Percentiles rank a stretch among this genome's conserved stretches.
Evolutionary conservation across 108 stramenopile species (phyloP).

Genomic region (Cyclotella sp.): DNA sequence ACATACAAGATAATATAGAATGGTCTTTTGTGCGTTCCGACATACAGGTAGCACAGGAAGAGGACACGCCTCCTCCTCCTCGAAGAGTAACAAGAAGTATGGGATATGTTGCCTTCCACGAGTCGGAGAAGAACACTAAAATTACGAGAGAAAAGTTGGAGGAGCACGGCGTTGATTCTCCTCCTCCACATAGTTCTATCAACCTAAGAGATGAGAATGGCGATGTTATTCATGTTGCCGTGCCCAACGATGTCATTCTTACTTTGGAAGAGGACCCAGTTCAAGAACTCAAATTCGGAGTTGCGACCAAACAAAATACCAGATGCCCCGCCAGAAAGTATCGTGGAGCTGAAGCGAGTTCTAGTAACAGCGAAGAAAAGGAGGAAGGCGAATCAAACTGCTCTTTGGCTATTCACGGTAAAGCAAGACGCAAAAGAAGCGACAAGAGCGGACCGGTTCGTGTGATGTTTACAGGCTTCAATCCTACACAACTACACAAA

Average conservation of each 20-base stretch:
- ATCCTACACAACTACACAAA: slow-evolving; percentile 42
- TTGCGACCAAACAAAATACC: background rate
- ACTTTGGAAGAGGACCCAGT: background rate
- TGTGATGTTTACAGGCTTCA: slow-evolving; percentile 52
- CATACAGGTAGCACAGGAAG: too few species aligned
- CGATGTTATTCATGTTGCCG: too few species aligned
- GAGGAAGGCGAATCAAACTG: background rate
- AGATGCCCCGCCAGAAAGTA: background rate
- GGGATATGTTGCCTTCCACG: background rate
- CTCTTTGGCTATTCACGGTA: background rate
- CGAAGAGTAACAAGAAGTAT: slow-evolving; percentile 3
- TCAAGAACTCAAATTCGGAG: background rate
- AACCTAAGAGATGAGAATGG: too few species aligned
- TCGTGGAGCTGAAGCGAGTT: background rate
- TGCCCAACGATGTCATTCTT: too few species aligned
- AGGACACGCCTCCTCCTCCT: background rate
- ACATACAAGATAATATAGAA: slow-evolving; percentile 33
- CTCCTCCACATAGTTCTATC: too few species aligned
- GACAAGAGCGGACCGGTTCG: slow-evolving; percentile 33
- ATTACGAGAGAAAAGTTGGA: background rate
- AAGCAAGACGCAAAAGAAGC: slow-evolving; percentile 27
- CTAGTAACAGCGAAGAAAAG: background rate
- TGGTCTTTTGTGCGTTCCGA: slow-evolving; percentile 31
- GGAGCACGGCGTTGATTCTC: background rate
- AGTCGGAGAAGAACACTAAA: background rate